Base-by-base conservation (phyloP, 495 filamentous ascomycete species). In the Hypoxylon fuscum region DNA sequence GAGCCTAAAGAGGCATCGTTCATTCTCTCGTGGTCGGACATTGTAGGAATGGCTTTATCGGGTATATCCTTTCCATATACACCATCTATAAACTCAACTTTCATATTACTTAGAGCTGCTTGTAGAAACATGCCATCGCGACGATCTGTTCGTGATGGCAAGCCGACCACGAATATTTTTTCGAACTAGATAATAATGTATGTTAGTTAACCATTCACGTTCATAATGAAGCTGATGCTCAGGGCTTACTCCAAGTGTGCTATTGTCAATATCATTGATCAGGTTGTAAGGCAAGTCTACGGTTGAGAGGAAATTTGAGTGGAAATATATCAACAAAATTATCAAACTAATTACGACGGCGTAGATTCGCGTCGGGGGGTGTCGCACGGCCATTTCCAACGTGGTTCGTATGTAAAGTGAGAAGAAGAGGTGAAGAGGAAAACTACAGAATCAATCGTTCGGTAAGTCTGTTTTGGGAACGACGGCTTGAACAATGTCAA, bases 131-230 rank as follows among this genome's bases (percentile, higher is more conserved):
- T 72, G 22, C 74, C 79, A 71, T 86, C 82, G 17, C 80, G 79
- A 32, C 82, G 80, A 58, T 86, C 84, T 1, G 81, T 78, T 27
- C 84, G 73, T 15, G 77, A 72, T 5, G 79, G 77, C 27, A 68
- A 54, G 21, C 66, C 56, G 11, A 68, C 53, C 0, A 65, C 46
- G 42, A 55, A 21, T 0, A 55, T 46, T 3, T 55, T 21, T 9
- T 55, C 20, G 31, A 55, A 46, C 53, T 55, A 23, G 5, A 12
- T 2, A 10, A 27, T 46, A 18, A 4, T 42, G 35, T 8, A 10
- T 29, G 21, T 7, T 34, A 18, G 1, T 31, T 15, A 1, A 18
- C 4, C 18, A 5, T 32, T n/a, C n/a, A n/a, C n/a, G n/a, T n/a
- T n/a, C n/a, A n/a, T n/a, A n/a, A 5, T 1, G 10, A 21, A n/a